phyloP scores from a whole-genome alignment of 495 filamentous ascomycete genomes.

The Podospora fimiseda region DNA sequence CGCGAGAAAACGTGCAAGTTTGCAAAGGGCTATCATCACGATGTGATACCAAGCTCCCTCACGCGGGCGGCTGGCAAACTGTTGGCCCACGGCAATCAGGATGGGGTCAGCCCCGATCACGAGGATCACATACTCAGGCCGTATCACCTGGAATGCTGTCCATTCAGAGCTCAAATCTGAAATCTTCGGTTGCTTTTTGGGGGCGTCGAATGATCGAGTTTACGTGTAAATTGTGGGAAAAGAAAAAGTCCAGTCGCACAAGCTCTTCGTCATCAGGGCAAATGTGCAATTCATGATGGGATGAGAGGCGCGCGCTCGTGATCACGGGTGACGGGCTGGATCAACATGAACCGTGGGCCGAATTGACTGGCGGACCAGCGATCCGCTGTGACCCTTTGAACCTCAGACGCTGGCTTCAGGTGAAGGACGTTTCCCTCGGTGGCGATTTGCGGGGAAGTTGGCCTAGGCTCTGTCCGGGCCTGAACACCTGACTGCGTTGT shows the following conservation, averaged over 20 bases:
- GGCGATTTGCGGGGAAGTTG: conserved; percentile 29
- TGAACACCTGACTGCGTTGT: conserved; percentile 31
- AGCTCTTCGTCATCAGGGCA: background rate
- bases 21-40: background rate
- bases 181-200: background rate
- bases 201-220: background rate
- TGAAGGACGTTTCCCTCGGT: conserved; percentile 10
- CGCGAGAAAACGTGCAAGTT: background rate
- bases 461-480: conserved; percentile 14
- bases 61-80: background rate
- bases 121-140: conserved; percentile 15
- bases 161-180: too few relatives aligned
- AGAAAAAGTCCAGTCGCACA: background rate
- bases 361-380: conserved; percentile 16
- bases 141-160: conserved; percentile 14
- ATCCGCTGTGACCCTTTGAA: conserved; percentile 9
- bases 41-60: conserved; percentile 9
- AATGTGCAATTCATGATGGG: conserved; percentile 15
- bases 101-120: conserved; percentile 23
- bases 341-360: conserved; percentile 13
- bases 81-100: conserved; percentile 23
- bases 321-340: conserved; percentile 13
- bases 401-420: conserved; percentile 9
- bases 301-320: conserved; percentile 16
- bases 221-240: background rate